These are phyloP conservation scores for Annona squamosa DNA, from an alignment of 164 flowering plant species.

Conservation along the genomic window DNA sequence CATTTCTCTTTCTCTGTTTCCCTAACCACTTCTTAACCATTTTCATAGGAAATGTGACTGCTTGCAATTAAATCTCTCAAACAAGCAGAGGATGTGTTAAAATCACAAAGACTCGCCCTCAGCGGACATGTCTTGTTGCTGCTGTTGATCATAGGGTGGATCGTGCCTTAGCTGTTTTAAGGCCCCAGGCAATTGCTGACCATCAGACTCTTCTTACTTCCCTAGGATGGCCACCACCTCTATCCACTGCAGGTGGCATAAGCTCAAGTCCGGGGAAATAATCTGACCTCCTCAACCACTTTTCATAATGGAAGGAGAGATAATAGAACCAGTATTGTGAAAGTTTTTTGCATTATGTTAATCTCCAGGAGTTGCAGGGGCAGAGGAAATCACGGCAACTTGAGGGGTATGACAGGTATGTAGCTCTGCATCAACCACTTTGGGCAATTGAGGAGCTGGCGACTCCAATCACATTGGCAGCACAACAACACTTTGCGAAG, in stretches of 20 bases:
- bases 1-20: background rate
- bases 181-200: conserved; percentile 94
- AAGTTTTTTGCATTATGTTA: conserved; percentile 74
- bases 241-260: conserved; percentile 43
- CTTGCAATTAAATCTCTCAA: conserved; percentile 61
- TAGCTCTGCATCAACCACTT: conserved; percentile 68
- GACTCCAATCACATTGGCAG: conserved; percentile 66
- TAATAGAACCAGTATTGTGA: conserved; percentile 65
- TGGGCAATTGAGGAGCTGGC: conserved; percentile 99
- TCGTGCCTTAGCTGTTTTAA: conserved; percentile 76
- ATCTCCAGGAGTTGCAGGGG: conserved; percentile 73
- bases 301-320: conserved; percentile 72
- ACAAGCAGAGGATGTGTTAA: conserved; percentile 53
- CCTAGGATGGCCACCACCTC: conserved; percentile 95
- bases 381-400: conserved; percentile 77
- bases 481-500: conserved; percentile 70
- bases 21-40: conserved; percentile 10
- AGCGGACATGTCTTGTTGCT: conserved; percentile 69
- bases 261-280: conserved; percentile 32
- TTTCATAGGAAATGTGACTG: conserved; percentile 47
- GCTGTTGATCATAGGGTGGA: conserved; percentile 96
- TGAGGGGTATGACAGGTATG: conserved; percentile 43
- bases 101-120: conserved; percentile 55
- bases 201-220: conserved; percentile 77
- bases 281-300: conserved; percentile 56